phyloP scores from a whole-genome alignment of 1,284 basidiomycete genomes.

The Wallemia hederae region DNA sequence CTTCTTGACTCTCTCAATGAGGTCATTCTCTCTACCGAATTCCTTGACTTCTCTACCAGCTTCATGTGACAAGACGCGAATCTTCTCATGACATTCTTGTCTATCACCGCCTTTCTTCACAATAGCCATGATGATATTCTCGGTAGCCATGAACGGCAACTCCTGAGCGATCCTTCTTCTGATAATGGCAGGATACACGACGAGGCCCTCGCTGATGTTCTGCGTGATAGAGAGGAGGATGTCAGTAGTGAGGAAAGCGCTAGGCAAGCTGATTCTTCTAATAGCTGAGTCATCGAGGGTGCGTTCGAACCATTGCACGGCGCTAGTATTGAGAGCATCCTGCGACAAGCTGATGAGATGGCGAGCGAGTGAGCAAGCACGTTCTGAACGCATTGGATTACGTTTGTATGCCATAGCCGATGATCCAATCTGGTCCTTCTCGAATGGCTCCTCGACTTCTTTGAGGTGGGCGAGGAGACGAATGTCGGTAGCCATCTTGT shows the following conservation, averaged over 20 bases:
- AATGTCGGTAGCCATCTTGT: constrained; percentile 93
- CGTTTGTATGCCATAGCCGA: constrained; percentile 96
- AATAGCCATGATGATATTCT: constrained; percentile 98
- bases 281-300: constrained; percentile 59
- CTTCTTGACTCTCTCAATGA: constrained; percentile 54
- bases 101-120: constrained; percentile 82
- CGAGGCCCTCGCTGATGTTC: constrained; percentile 87
- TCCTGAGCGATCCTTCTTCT: constrained; percentile 71
- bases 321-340: constrained; percentile 69
- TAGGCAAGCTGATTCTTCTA: background rate
- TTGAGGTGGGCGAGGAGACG: constrained; percentile 75
- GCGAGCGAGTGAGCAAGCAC: constrained; percentile 75
- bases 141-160: constrained; percentile 95
- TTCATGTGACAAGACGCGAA: constrained; percentile 85
- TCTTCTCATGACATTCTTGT: constrained; percentile 88
- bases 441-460: constrained; percentile 97
- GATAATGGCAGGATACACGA: constrained; percentile 92
- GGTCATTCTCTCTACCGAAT: constrained; percentile 78
- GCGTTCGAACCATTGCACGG: constrained; percentile 87
- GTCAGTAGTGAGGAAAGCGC: constrained; percentile 80
- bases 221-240: constrained; percentile 83
- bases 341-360: constrained; percentile 80
- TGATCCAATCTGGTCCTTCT: constrained; percentile 87
- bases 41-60: constrained; percentile 85
- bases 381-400: constrained; percentile 96